Conservation (phyloP, 169 alveolate genomes). For the Cystoisospora suis region DNA sequence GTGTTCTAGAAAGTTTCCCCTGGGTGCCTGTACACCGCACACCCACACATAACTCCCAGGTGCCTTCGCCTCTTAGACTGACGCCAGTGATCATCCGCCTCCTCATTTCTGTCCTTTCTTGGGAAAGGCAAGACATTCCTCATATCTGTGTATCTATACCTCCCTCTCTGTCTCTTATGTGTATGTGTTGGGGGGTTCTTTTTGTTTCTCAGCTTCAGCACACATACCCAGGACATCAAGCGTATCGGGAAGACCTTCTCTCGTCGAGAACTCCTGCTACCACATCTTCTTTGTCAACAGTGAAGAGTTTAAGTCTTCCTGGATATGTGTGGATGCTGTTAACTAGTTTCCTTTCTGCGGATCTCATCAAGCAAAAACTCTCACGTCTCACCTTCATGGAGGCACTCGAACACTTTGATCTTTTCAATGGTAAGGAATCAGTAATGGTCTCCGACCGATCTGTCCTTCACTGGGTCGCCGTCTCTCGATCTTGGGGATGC, state of each 20-base stretch:
- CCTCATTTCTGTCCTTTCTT: too few species aligned
- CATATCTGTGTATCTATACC: neutral
- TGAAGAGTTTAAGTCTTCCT: neutral
- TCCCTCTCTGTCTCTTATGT: neutral
- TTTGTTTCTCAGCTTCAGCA: conserved; percentile 13
- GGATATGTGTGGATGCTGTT: neutral
- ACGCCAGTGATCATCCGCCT: too few species aligned
- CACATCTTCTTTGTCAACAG: neutral
- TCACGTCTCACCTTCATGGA: conserved; percentile 54
- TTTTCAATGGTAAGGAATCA: conserved; percentile 44
- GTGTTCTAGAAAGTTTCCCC: too few species aligned
- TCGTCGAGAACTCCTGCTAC: neutral
- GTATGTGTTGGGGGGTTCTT: neutral
- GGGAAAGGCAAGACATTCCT: neutral
- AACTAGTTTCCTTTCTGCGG: conserved; percentile 13
- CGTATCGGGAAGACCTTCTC: conserved; percentile 13
- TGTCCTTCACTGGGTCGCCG: too few species aligned
- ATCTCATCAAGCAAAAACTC: conserved; percentile 26
- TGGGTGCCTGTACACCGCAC: too few species aligned
- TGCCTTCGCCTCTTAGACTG: too few species aligned
- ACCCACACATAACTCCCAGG: too few species aligned
- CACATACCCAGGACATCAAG: neutral
- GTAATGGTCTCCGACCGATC: too few species aligned
- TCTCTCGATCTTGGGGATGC: too few species aligned
- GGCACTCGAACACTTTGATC: conserved; percentile 61